Evolutionary conservation across 352 stramenopile genomes (phyloP).

Genomic region (Globisporangium acanthophoron): DNA sequence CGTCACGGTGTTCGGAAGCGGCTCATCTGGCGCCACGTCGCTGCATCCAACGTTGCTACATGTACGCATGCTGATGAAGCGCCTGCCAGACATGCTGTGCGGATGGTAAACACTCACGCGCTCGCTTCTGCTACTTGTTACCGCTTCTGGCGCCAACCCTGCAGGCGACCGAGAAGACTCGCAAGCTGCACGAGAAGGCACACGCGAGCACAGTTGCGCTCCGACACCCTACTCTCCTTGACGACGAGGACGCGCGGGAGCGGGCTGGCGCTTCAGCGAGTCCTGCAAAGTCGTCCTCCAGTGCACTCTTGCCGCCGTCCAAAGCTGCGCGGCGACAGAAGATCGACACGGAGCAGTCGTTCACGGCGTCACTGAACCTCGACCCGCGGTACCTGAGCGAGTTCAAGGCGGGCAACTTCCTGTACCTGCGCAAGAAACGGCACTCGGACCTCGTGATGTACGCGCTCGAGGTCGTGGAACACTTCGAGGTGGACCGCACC

Average conservation of each 20-base stretch:
- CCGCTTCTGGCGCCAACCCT: not conserved
- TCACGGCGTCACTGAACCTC: constrained; percentile 73
- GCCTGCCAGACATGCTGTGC: no score
- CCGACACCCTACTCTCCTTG: constrained; percentile 11
- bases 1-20: constrained; percentile 18
- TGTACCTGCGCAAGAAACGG: constrained; percentile 67
- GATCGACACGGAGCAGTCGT: constrained; percentile 31
- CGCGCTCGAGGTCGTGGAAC: constrained; percentile 75
- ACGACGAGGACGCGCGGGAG: constrained; percentile 15
- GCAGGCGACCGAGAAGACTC: constrained; percentile 50
- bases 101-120: not conserved
- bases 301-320: constrained; percentile 17
- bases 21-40: not conserved
- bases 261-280: not conserved
- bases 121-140: not conserved
- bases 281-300: not conserved
- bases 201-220: constrained; percentile 13
- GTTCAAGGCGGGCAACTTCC: constrained; percentile 77
- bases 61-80: constrained; percentile 8
- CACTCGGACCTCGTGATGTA: constrained; percentile 78
- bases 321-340: constrained; percentile 24
- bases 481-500: constrained; percentile 72
- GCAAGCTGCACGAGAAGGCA: constrained; percentile 37
- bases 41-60: constrained; percentile 57
- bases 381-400: constrained; percentile 68